These are phyloP conservation scores for Picochlorum sp. DNA, from an alignment of 139 green algal species.

Conservation along the genomic window DNA sequence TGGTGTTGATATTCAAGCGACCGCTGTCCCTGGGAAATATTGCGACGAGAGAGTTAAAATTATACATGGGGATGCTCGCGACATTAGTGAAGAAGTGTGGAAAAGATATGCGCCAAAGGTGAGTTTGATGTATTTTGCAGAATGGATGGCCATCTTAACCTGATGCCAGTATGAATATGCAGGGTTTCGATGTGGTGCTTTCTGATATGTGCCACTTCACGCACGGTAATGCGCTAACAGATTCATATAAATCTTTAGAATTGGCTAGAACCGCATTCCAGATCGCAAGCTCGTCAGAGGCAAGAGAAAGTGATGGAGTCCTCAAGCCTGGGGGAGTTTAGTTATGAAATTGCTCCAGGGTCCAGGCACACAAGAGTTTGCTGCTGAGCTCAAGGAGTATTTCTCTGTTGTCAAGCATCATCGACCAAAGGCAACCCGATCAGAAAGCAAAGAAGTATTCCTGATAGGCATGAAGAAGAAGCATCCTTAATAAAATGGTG, in stretches of 20 bases:
- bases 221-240: constrained; percentile 32
- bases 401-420: constrained; percentile 56
- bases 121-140: not conserved
- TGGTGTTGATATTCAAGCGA: constrained; percentile 65
- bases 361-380: constrained; percentile 57
- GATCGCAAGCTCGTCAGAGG: constrained; percentile 47
- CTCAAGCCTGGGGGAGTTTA: constrained; percentile 45
- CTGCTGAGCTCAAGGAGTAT: constrained; percentile 47
- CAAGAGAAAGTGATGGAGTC: constrained; percentile 11
- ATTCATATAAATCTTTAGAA: constrained; percentile 68
- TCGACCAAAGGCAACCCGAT: constrained; percentile 34
- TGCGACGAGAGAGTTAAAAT: constrained; percentile 60
- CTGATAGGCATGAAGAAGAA: constrained; percentile 29
- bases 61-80: constrained; percentile 54
- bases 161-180: not conserved
- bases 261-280: constrained; percentile 58
- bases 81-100: constrained; percentile 42
- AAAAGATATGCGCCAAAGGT: constrained; percentile 32
- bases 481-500: constrained; percentile 1
- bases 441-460: constrained; percentile 46
- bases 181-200: constrained; percentile 21
- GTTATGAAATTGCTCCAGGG: constrained; percentile 74
- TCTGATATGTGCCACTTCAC: constrained; percentile 79
- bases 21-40: constrained; percentile 33
- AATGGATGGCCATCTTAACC: not conserved